Evolutionary conservation across 768 basidiomycete species (phyloP), one percentile per base, ranked within the genome.

Genomic region (Neoboletus magnificus): DNA sequence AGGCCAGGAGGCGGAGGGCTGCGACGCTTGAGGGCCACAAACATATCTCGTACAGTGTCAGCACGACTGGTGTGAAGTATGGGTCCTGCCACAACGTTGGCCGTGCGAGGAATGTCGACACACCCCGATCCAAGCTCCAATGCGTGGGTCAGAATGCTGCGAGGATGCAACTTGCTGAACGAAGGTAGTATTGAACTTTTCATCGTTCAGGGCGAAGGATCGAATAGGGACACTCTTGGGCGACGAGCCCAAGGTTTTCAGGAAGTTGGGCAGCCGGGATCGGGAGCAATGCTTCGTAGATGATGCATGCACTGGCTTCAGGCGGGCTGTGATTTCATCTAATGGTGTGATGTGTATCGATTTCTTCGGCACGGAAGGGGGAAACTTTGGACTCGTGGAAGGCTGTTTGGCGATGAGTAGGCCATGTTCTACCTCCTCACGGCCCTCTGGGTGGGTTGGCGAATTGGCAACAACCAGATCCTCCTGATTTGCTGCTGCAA

Each of bases 271-370:
- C 36, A 75, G 63, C 47, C 72, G 74, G 33, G 56, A 59, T 62
- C 22, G 59, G 60, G 58, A 59, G 22, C 16, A 27, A 29, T 33
- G 57, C 60, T 54, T 62, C 60, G 69, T 64, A 60, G 53, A 50
- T 57, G 59, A 39, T 52, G 39, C 45, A 30, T 48, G 42, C 10
- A 55, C 56, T 56, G 52, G 70, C 65, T 56, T 73, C 62, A 89
- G 62, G 58, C 78, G 86, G 40, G 87, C 84, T 32, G 83, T 82
- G 55, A 91, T 90, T 64, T 91, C 84, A 60, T 88, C 88, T 56
- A 91, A 81, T 25, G 89, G 89, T 36, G 84, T 65, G 41, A 66
- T 60, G 57, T 70, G 72, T 37, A 48, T 54, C 44, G 50, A 40
- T 50, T 56, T 59, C 37, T 15, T 46, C 37, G 48, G 43, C 48